A percentile compares a stretch with the other conserved stretches of the same genome.
Evolutionary conservation across 1,284 basidiomycete species (phyloP).

Genomic region (Leccinum griseonigrum): DNA sequence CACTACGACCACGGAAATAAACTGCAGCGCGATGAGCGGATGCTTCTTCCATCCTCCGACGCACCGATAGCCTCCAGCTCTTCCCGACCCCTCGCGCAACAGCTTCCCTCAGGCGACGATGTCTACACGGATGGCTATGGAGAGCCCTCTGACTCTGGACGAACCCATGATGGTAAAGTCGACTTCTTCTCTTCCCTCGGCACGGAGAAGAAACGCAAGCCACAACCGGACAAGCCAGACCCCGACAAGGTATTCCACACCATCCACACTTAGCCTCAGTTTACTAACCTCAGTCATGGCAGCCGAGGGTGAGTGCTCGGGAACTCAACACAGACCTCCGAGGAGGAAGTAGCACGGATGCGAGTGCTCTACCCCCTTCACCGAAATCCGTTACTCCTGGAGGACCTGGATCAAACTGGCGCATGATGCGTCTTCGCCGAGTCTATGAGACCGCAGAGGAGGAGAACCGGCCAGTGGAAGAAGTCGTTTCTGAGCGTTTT

Average conservation of each 20-base stretch:
- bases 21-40: constrained; percentile 84
- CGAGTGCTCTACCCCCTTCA: constrained; percentile 48
- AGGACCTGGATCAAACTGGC: constrained; percentile 92
- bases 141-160: constrained; percentile 47
- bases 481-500: constrained; percentile 88
- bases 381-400: constrained; percentile 67
- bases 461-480: constrained; percentile 71
- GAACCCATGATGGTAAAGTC: constrained; percentile 52
- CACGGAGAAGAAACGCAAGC: constrained; percentile 68
- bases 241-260: constrained; percentile 60
- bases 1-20: constrained; percentile 41
- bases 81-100: constrained; percentile 23
- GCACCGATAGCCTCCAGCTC: constrained; percentile 26
- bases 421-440: constrained; percentile 93
- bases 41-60: constrained; percentile 58
- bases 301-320: constrained; percentile 63
- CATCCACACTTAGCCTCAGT: not conserved
- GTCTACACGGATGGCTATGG: constrained; percentile 72
- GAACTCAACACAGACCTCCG: constrained; percentile 83
- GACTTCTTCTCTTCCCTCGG: constrained; percentile 90
- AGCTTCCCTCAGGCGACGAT: constrained; percentile 40
- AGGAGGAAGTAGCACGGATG: constrained; percentile 52
- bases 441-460: constrained; percentile 91
- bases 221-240: constrained; percentile 61
- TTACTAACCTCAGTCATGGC: constrained; percentile 3